Base-by-base conservation (phyloP, 2,329 filamentous ascomycete genomes). In the Dactylellina leptospora region DNA sequence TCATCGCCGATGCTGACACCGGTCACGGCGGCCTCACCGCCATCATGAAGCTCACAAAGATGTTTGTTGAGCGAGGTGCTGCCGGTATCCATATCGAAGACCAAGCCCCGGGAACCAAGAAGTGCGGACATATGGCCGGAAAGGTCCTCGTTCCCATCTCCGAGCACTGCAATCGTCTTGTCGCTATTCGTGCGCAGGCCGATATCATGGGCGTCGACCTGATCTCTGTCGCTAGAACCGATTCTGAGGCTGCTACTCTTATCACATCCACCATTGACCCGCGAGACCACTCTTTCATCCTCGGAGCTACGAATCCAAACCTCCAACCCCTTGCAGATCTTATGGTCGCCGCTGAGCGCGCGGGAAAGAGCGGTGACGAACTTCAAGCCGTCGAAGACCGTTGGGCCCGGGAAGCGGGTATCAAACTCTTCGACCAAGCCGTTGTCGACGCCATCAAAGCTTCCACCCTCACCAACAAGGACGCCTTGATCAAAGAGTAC, bases 81-180 rank as follows among this genome's bases (percentile, higher is more conserved):
- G 95, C 95, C 42, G 95, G 95, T 76, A 97, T 99, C 78, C 95
- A 99, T 82, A 97, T 99, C 77, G 95, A 99, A 82, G 95, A 99
- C 80, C 95, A 97, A 82, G 93, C 95, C 2, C 93, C 95, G 2
- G 95, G 95, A 60, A 97, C 95, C 53, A 99, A 99, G 87, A 99
- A 99, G 86, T 99, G 95, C 81, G 95, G 95, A 74, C 95, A 97
- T 83, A 97, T 97, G 95, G 95, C 95, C 75, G 95, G 95, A 78
- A 97, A 97, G 83, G 95, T 97, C 44, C 85, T 99, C 72, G 95
- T 99, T 56, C 95, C 95, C 54, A 96, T 97, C 79, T 91, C 88
- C 81, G 95, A 99, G 83, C 95, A 99, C 84, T 97, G 97, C 83
- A 97, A 97, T 84, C 90, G 95, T 61, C 85, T 99, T 60, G 92